Evolutionary conservation across 768 basidiomycete species (phyloP).

Genomic region (Tephrocybe sp.): DNA sequence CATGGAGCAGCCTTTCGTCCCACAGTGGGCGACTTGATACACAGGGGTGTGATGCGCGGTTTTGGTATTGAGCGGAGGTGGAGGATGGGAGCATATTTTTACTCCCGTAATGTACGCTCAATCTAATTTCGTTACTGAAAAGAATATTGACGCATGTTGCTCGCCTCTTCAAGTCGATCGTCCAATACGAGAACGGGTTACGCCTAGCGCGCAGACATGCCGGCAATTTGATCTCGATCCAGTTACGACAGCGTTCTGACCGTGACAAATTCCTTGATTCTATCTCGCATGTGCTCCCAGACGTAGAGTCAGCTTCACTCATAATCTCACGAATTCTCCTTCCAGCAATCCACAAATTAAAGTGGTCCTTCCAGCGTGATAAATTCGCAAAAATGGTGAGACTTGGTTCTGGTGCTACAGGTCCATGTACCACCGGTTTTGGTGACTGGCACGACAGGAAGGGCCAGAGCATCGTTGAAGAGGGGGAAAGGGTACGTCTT

Average conservation of each 20-base stretch:
- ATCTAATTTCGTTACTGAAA: constrained; percentile 4
- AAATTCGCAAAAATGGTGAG: constrained; percentile 58
- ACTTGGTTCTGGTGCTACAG: constrained; percentile 32
- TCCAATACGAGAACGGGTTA: constrained; percentile 63
- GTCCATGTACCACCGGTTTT: constrained; percentile 34
- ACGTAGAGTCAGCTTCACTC: constrained; percentile 58
- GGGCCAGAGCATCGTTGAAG: constrained; percentile 50
- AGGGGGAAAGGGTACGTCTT: constrained; percentile 65
- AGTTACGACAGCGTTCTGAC: constrained; percentile 49
- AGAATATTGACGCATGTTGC: neutral
- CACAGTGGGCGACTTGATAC: constrained; percentile 64
- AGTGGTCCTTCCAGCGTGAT: constrained; percentile 71
- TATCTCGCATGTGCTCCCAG: constrained; percentile 59
- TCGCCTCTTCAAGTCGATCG: constrained; percentile 50
- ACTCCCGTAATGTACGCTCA: constrained; percentile 54
- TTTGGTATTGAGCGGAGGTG: constrained; percentile 65
- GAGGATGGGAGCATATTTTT: constrained; percentile 66
- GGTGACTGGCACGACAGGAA: constrained; percentile 58
- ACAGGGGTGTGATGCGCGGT: constrained; percentile 70
- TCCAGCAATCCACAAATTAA: constrained; percentile 64
- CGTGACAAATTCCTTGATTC: constrained; percentile 37
- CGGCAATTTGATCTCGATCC: constrained; percentile 48
- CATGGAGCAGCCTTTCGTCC: constrained; percentile 61
- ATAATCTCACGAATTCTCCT: constrained; percentile 60
- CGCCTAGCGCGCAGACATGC: constrained; percentile 56